Base-by-base conservation (phyloP, 768 basidiomycete species). In the Cyathus striatus region DNA sequence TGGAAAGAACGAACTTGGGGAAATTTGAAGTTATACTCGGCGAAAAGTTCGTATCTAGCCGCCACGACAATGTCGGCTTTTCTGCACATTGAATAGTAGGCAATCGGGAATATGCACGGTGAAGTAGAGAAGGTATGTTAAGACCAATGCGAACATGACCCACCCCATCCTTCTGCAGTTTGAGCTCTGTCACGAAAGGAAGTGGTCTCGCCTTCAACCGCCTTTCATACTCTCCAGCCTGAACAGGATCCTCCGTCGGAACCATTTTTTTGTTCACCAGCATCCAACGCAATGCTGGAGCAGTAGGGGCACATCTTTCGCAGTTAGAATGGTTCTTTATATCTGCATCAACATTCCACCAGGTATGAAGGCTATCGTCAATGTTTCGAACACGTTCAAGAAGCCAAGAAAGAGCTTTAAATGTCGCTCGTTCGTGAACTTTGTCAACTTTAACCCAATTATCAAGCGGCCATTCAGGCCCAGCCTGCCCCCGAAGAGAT, bases 211-310 rank as follows among this genome's bases (percentile, higher is more conserved):
- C 72, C 65, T 97, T 97, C 44, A 97, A 70, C 17, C 84, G 76
- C 41, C 89, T 81, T 58, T 97, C 94, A 56, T 90, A 96, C 55
- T 83, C 76, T 5, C 91, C 92, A 33, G 94, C 93, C 56, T 95
- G 80, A 9, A 81, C 69, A 14, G 87, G 76, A 54, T 96, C 89
- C 54, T 97, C 94, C 23, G 91, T 68, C 0, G 90, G 81, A 17
- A 76, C 60, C 14, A 83, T 66, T 49, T 76, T 79, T 54, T 79
- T 83, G 32, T 73, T 76, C 5, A 65, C 62, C 49, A 75, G 78
- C 9, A 72, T 68, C 91, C 92, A 97, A 18, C 78, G 73, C 35
- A 94, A 61, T n/a, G 71, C 64, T 0, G 94, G 94, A 7, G 85
- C 62, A 5, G 65, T 69, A 2, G 94, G 94, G 2, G 91, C 87